Percentiles rank a stretch among this genome's conserved stretches.
Conservation (phyloP, 2,329 filamentous ascomycete genomes). For the Phialophora verrucosa region DNA sequence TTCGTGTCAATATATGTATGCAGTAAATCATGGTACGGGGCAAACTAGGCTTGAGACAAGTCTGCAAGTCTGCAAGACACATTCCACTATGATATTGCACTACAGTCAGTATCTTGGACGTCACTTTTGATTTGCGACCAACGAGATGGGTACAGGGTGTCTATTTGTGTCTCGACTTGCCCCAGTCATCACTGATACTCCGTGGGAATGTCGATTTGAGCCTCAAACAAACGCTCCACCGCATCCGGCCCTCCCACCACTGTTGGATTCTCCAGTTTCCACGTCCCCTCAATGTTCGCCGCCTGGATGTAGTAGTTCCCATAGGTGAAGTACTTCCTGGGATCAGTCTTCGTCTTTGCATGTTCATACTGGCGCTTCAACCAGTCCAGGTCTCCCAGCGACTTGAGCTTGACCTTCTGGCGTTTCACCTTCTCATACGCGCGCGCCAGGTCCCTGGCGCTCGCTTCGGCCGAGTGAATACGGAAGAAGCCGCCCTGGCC, state of each 20-base stretch:
- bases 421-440: constrained; percentile 13
- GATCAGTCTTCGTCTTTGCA: neutral
- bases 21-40: too few species aligned
- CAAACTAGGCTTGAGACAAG: too few species aligned
- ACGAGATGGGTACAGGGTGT: too few species aligned
- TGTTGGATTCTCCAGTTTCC: constrained; percentile 12
- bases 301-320: constrained; percentile 7
- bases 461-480: neutral
- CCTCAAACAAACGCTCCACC: constrained; percentile 9
- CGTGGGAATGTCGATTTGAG: constrained; percentile 4
- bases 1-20: too few species aligned
- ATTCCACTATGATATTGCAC: too few species aligned
- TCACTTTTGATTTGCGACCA: neutral
- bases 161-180: too few species aligned
- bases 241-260: constrained; percentile 4
- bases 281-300: constrained; percentile 7
- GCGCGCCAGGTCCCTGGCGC: constrained; percentile 5
- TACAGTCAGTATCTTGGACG: too few species aligned
- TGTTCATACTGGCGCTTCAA: neutral
- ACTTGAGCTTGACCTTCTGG: constrained; percentile 4
- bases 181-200: neutral
- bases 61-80: too few species aligned
- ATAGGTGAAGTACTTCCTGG: constrained; percentile 8
- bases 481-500: constrained; percentile 14
- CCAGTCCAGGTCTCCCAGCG: neutral